phyloP scores from a whole-genome alignment of 257 asterid genomes.

The Penstemon barbatus region DNA sequence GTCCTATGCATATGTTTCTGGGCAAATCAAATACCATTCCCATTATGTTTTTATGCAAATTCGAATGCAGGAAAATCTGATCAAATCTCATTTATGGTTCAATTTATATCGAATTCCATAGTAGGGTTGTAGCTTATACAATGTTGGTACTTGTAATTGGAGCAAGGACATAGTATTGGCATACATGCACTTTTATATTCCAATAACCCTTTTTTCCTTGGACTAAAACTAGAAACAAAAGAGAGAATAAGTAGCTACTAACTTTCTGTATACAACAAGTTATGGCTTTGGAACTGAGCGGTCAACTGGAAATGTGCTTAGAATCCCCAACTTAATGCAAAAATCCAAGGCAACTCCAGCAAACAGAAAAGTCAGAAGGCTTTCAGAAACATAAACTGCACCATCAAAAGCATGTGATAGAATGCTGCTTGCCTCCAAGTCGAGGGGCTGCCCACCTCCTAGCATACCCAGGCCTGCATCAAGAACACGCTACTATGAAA shows the following conservation, averaged over 20 bases:
- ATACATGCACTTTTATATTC: neutral
- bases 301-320: conserved; percentile 77
- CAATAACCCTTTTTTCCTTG: neutral
- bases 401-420: conserved; percentile 55
- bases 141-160: neutral
- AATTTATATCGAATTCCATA: neutral
- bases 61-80: too few species aligned
- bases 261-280: neutral
- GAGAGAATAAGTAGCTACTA: neutral
- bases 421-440: conserved; percentile 58
- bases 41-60: too few species aligned
- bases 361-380: conserved; percentile 70
- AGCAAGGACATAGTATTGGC: neutral
- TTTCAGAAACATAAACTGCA: conserved; percentile 65
- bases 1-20: neutral
- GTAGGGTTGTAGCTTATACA: neutral
- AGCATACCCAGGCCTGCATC: conserved; percentile 76
- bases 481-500: conserved; percentile 3
- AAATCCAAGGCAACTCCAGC: conserved; percentile 86
- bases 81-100: neutral
- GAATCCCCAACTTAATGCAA: conserved; percentile 67
- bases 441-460: conserved; percentile 59
- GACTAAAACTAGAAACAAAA: neutral
- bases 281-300: conserved; percentile 38
- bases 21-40: too few species aligned